These are phyloP conservation scores for Ophiocordyceps sinensis DNA, from an alignment of 2,329 filamentous ascomycete genomes.

Conservation along the genomic window DNA sequence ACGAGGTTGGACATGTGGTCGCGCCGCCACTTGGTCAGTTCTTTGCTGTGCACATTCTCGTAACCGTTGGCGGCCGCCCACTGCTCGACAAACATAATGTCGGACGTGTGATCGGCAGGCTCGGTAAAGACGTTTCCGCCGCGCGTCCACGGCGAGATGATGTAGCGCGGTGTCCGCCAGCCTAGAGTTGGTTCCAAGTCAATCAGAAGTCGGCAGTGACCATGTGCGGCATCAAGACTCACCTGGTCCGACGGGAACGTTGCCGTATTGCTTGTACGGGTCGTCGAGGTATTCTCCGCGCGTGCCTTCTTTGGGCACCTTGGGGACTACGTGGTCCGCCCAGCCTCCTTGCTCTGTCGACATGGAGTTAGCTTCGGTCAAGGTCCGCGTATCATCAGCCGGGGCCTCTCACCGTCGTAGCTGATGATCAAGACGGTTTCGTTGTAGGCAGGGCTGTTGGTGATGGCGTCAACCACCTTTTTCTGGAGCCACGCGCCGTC, in stretches of 20 bases:
- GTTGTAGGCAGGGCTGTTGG: constrained; percentile 30
- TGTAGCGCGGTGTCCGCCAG: constrained; percentile 35
- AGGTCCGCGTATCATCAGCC: background rate
- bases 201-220: background rate
- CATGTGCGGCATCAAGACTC: background rate
- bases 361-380: background rate
- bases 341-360: constrained; percentile 34
- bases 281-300: constrained; percentile 35
- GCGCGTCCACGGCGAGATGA: constrained; percentile 39
- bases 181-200: constrained; percentile 5
- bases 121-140: constrained; percentile 38
- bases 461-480: constrained; percentile 34
- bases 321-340: constrained; percentile 36
- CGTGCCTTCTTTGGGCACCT: constrained; percentile 29
- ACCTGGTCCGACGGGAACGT: constrained; percentile 15
- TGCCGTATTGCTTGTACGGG: constrained; percentile 14
- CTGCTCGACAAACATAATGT: constrained; percentile 36
- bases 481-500: constrained; percentile 42
- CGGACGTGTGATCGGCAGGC: constrained; percentile 36
- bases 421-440: constrained; percentile 35
- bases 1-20: constrained; percentile 15
- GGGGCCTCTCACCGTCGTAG: constrained; percentile 23
- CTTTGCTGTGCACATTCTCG: constrained; percentile 14
- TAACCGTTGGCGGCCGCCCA: constrained; percentile 21
- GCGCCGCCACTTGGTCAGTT: constrained; percentile 12